Conservation (phyloP, 345 rosid species). For the Excoecaria cochinchinensis region DNA sequence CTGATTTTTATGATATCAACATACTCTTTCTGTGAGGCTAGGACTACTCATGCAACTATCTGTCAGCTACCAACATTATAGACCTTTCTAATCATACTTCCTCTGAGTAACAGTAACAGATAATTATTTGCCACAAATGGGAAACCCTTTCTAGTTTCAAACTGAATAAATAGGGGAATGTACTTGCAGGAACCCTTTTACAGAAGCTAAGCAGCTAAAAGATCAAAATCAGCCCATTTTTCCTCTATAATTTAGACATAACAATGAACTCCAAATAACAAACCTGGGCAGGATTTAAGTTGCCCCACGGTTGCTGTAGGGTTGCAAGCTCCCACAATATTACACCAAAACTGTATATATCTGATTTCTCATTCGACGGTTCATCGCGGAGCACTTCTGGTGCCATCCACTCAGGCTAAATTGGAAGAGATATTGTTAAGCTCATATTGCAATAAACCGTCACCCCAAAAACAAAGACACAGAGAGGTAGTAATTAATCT, state of each 20-base stretch:
- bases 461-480: constrained; percentile 14
- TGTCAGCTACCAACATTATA: background rate
- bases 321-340: constrained; percentile 98
- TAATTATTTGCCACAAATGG: background rate
- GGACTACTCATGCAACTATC: background rate
- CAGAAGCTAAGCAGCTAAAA: background rate
- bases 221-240: background rate
- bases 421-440: constrained; percentile 15
- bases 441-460: constrained; percentile 1
- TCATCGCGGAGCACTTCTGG: constrained; percentile 98
- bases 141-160: background rate
- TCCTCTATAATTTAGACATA: background rate
- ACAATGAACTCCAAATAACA: constrained; percentile 24
- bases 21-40: background rate
- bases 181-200: background rate
- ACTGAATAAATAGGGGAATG: background rate
- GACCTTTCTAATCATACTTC: background rate
- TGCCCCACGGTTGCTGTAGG: constrained; percentile 94
- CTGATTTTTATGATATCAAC: background rate
- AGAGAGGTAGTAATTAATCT: constrained; percentile 9
- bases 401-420: constrained; percentile 99
- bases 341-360: constrained; percentile 92
- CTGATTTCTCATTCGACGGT: constrained; percentile 95
- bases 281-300: constrained; percentile 96
- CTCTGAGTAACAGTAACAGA: background rate